phyloP scores from a whole-genome alignment of 2,329 filamentous ascomycete species.

The Colletotrichum sp. region DNA sequence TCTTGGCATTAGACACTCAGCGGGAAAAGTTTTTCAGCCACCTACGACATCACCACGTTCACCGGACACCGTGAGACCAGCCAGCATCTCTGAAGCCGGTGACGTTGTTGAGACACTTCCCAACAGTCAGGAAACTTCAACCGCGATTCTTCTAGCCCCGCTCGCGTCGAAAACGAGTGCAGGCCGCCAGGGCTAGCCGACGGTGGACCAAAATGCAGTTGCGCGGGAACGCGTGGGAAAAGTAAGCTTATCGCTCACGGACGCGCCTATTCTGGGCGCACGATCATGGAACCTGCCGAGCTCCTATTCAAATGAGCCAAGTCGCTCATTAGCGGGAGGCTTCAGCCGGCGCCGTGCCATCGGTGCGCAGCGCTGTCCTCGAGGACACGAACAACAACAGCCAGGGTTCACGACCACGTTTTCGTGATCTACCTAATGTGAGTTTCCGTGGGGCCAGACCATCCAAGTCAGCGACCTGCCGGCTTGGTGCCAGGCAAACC shows the following conservation, averaged over 20 bases:
- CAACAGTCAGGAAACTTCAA: background rate
- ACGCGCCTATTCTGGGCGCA: background rate
- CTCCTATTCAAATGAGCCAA: background rate
- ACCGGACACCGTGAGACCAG: background rate
- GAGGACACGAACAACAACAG: background rate
- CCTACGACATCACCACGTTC: background rate
- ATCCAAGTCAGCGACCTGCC: background rate
- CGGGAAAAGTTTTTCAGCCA: background rate
- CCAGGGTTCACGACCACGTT: background rate
- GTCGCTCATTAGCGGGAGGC: conserved; percentile 9
- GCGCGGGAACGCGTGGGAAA: background rate
- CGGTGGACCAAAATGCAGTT: background rate
- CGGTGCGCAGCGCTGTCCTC: conserved; percentile 7
- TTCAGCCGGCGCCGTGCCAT: conserved; percentile 4
- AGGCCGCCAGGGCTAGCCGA: background rate
- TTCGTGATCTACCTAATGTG: background rate
- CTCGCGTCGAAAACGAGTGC: background rate
- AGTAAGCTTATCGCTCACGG: background rate
- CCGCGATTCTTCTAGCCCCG: background rate
- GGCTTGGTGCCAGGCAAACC: background rate
- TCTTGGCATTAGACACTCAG: background rate
- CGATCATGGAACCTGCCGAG: background rate
- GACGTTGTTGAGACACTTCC: background rate
- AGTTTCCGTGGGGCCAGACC: background rate
- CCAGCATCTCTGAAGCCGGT: background rate